Conservation (phyloP, 257 asterid genomes). For the Cinchona pubescens region DNA sequence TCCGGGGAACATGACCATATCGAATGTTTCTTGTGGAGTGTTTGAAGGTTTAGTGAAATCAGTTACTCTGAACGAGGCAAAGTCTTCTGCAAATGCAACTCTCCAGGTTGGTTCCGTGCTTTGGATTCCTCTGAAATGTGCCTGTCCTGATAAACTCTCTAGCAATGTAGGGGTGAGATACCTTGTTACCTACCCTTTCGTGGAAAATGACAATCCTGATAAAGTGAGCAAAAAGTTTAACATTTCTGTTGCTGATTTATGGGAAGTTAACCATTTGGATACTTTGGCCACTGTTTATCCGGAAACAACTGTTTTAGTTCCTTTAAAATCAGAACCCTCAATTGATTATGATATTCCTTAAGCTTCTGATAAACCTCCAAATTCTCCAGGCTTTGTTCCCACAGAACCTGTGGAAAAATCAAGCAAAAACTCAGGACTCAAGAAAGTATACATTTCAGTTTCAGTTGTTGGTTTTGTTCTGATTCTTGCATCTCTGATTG, state of each 20-base stretch:
- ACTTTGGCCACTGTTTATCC: slow-evolving; percentile 47
- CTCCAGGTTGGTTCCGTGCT: slow-evolving; percentile 33
- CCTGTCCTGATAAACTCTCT: slow-evolving; percentile 47
- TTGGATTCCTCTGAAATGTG: slow-evolving; percentile 57
- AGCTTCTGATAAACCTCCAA: slow-evolving; percentile 46
- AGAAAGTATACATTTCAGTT: slow-evolving; percentile 40
- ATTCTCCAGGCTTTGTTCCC: slow-evolving; percentile 49
- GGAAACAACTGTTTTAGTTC: slow-evolving; percentile 59
- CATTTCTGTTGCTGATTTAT: slow-evolving; percentile 48
- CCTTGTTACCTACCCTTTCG: slow-evolving; percentile 56
- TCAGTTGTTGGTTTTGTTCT: slow-evolving; percentile 42
- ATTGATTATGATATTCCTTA: slow-evolving; percentile 38
- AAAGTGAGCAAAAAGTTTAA: slow-evolving; percentile 42
- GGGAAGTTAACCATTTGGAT: slow-evolving; percentile 43
- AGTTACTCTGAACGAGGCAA: slow-evolving; percentile 32
- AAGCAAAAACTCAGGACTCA: slow-evolving; percentile 14
- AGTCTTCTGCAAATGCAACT: neutral
- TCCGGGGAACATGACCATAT: slow-evolving; percentile 17
- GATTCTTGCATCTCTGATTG: slow-evolving; percentile 29
- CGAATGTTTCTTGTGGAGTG: slow-evolving; percentile 43
- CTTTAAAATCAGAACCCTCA: slow-evolving; percentile 45
- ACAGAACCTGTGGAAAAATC: slow-evolving; percentile 27
- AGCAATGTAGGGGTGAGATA: slow-evolving; percentile 27
- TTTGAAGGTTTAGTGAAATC: slow-evolving; percentile 60
- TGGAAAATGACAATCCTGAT: slow-evolving; percentile 36